Base-by-base conservation (phyloP, 2,329 filamentous ascomycete species). In the Aquanectria penicillioides region DNA sequence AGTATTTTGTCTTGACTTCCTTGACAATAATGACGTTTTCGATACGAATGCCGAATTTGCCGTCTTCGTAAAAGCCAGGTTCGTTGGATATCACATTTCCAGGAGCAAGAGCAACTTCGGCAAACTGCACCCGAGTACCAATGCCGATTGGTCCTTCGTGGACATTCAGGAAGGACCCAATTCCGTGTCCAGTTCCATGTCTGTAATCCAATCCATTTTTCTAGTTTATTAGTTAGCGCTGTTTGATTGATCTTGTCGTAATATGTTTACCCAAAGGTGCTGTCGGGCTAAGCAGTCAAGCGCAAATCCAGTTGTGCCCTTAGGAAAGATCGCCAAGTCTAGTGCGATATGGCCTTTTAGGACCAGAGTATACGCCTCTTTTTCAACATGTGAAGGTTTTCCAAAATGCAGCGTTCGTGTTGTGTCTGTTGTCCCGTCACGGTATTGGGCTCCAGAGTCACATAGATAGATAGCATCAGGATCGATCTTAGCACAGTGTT, bases 101-200 rank as follows among this genome's bases (percentile, higher is more conserved):
- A n/a, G 92, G 84, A 0, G 92, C 87, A 25, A 99, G 83, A 0
- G 95, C 85, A 6, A 98, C 94, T 73, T 99, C 95, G 0, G 92
- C 90, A 73, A 94, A 97, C 69, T 96, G 92, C 33, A 96, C 87
- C 38, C 95, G 86, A 9, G 94, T 97, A 23, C 95, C 95, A 60
- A 99, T 96, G 17, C 95, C 95, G 61, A 99, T 97, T 2, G 95
- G 95, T 0, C 95, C 95, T 78, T 99, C 95, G 73, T 99, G 95
- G 0, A 99, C 95, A 67, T 99, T 99, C 70, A 99, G 80, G 77
- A 90, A 99, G 2, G 93, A 97, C 23, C 95, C 95, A 29, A 99
- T 91, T 37, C 95, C 95, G 73, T 99, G 95, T 9, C 95, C 95
- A 5, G 95, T 99, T 55, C 95, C 95, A 74, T 99, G 95, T 31